phyloP scores from a whole-genome alignment of 2,329 filamentous ascomycete species.

The Pseudogymnoascus sp. region DNA sequence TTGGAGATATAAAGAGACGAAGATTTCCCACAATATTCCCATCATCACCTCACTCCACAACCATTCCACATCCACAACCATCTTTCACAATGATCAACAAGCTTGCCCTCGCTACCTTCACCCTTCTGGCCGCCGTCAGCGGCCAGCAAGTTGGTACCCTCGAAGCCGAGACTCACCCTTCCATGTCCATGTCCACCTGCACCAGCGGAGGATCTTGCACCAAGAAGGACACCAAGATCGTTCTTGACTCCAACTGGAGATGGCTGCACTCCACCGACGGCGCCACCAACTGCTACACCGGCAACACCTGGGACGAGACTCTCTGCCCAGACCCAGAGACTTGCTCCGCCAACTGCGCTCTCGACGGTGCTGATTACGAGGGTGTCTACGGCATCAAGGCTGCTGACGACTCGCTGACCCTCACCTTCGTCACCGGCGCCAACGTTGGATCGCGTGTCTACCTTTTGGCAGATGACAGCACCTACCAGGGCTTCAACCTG shows the following conservation, averaged over 20 bases:
- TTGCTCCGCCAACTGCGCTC: conserved; percentile 41
- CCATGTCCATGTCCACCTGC: conserved; percentile 42
- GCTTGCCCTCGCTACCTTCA: conserved; percentile 24
- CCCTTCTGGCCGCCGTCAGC: conserved; percentile 34
- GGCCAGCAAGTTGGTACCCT: conserved; percentile 39
- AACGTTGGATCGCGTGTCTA: conserved; percentile 50
- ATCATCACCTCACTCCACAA: conserved; percentile 8
- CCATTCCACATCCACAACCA: neutral
- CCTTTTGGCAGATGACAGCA: conserved; percentile 50
- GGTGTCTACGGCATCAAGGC: conserved; percentile 44
- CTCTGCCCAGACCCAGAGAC: conserved; percentile 34
- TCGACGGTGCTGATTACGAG: conserved; percentile 43
- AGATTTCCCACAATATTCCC: conserved; percentile 7
- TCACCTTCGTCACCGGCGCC: conserved; percentile 46
- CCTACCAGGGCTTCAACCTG: conserved; percentile 57
- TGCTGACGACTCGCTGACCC: conserved; percentile 40
- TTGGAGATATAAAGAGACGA: neutral
- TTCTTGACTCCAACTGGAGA: conserved; percentile 47
- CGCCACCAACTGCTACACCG: conserved; percentile 27
- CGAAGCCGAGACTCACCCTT: conserved; percentile 39
- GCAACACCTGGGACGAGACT: conserved; percentile 34
- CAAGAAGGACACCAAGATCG: conserved; percentile 37
- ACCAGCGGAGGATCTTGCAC: conserved; percentile 37
- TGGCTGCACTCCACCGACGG: conserved; percentile 41
- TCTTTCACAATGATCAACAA: conserved; percentile 7